Base-by-base conservation (phyloP, 176 grass and related monocot genomes). In the Bothriochloa decipiens region DNA sequence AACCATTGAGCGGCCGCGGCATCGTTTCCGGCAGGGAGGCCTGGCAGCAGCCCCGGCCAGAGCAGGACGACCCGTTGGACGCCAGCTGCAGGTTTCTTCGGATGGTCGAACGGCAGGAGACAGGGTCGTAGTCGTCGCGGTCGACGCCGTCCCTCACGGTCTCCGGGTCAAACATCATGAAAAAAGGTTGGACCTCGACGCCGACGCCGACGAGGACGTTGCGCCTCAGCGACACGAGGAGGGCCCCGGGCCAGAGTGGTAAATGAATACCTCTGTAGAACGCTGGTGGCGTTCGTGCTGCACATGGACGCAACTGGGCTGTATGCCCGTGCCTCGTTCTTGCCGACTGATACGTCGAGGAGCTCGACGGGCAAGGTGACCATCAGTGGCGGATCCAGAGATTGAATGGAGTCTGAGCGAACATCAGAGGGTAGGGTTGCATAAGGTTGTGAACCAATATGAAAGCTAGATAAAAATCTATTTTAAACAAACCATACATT, bases 181-280 rank as follows among this genome's bases (percentile, higher is more conserved):
- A 18, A 9, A 6, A 2, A 5, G 67, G 16, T 1, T 2, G 0
- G 67, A 23, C 8, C 0, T 70, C 9, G 10, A 41, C 0, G 39
- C 68, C 68, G 22, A 71, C 68, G 11, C 68, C 68, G 22, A 43
- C 5, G 11, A 71, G 68, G 22, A 43, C 68, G 5, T 71, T 71
- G 37, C 37, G 68, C 37, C 10, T 22, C 68, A 7, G 10, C 5
- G 68, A 70, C 10, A 70, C 20, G 36, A 40, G 20, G 18, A 70
- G 67, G 18, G 8, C 18, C 4, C 5, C 0, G 0, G 66, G 5
- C 36, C 20, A 39, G 5, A 4, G 18, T 69, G 67, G 67, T 69
- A 8, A 0, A 3, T 0, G 18, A 9, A 1, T 2, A 4, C 17
- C 2, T 69, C 67, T 0, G 2, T 8, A 40, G 0, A 0, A 36